Conservation (phyloP, 768 basidiomycete genomes). For the Pleurotus platypus region DNA sequence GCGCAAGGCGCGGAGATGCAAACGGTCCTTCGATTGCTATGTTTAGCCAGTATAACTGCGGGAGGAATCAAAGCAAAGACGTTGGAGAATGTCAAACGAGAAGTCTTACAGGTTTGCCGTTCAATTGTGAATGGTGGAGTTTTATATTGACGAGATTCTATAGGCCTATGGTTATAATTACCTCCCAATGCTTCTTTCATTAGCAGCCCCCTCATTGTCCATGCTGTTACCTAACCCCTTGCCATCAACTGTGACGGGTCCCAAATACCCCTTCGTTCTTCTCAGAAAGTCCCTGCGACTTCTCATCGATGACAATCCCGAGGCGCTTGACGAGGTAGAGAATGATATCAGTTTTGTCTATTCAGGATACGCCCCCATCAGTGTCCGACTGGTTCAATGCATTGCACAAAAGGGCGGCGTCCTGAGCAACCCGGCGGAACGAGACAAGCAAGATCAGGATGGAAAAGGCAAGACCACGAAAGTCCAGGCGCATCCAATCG, state of each 20-base stretch:
- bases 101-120: constrained; percentile 70
- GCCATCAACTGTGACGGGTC: constrained; percentile 43
- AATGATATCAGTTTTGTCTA: constrained; percentile 96
- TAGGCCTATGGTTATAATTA: constrained; percentile 76
- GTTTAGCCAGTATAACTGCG: constrained; percentile 78
- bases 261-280: constrained; percentile 67
- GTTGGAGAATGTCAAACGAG: constrained; percentile 86
- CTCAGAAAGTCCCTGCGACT: constrained; percentile 85
- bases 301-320: constrained; percentile 84
- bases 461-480: constrained; percentile 34
- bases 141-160: constrained; percentile 25
- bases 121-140: constrained; percentile 12
- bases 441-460: constrained; percentile 27
- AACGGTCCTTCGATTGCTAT: constrained; percentile 73
- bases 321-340: constrained; percentile 77
- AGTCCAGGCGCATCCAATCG: constrained; percentile 85
- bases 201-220: constrained; percentile 64
- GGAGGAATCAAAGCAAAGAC: constrained; percentile 86
- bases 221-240: constrained; percentile 65
- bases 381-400: constrained; percentile 88
- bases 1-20: constrained; percentile 83
- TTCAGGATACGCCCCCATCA: constrained; percentile 95
- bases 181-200: constrained; percentile 63
- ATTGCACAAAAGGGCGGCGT: constrained; percentile 89
- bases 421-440: constrained; percentile 72